These are phyloP conservation scores for Mycogone perniciosa DNA, from an alignment of 2,329 filamentous ascomycete species.

Conservation along the genomic window DNA sequence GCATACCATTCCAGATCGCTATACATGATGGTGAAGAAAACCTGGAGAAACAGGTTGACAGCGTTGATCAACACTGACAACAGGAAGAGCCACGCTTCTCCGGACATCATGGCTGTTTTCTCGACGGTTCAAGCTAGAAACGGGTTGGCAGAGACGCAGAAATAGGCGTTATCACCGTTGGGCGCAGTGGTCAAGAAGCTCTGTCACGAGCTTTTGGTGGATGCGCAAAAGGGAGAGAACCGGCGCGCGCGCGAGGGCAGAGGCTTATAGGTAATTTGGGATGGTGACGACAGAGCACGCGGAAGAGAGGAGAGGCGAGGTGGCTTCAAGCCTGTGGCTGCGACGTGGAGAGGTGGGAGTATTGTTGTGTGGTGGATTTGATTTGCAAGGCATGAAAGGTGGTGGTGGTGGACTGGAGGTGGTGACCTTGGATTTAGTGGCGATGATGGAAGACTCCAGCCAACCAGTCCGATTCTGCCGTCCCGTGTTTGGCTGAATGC, in stretches of 20 bases:
- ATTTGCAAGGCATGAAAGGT: background rate
- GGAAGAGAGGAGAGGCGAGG: background rate
- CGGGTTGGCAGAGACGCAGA: background rate
- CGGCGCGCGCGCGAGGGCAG: constrained; percentile 5
- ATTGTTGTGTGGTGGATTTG: too few relatives aligned
- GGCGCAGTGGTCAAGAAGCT: background rate
- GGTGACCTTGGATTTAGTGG: constrained; percentile 4
- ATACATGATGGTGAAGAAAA: constrained; percentile 99
- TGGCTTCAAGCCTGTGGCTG: background rate
- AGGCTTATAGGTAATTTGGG: background rate
- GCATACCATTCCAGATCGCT: constrained; percentile 97
- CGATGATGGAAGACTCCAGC: too few relatives aligned
- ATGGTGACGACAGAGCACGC: background rate
- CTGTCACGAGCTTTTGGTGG: background rate
- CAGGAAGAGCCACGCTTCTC: constrained; percentile 97
- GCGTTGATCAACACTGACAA: constrained; percentile 98
- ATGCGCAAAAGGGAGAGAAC: constrained; percentile 2
- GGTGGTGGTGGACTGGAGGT: constrained; percentile 5
- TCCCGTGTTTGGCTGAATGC: constrained; percentile 5
- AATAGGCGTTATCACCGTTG: background rate
- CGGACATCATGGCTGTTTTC: constrained; percentile 61
- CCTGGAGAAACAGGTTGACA: constrained; percentile 98
- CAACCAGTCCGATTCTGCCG: background rate
- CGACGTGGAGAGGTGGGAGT: background rate
- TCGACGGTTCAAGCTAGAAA: constrained; percentile 21